Evolutionary conservation across 345 rosid genomes (phyloP).

Genomic region (Citrus glauca): DNA sequence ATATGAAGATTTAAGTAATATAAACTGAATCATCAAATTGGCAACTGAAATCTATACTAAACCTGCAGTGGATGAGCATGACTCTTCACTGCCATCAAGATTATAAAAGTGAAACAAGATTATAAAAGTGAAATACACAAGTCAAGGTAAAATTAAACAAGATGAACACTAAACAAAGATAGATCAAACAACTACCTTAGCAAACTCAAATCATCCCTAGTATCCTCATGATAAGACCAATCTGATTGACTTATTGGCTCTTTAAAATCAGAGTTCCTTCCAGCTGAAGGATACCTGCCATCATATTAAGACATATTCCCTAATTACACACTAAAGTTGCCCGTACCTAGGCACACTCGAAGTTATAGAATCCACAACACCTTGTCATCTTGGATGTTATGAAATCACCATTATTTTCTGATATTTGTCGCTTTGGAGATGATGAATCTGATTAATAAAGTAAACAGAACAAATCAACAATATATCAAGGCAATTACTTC

Average conservation of each 20-base stretch:
- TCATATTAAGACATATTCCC: slow-evolving; percentile 9
- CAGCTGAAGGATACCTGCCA: slow-evolving; percentile 25
- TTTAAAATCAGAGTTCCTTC: slow-evolving; percentile 15
- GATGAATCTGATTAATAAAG: slow-evolving; percentile 34
- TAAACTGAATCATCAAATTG: slow-evolving; percentile 1
- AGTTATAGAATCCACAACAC: slow-evolving; percentile 23
- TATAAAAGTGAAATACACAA: slow-evolving; percentile 16
- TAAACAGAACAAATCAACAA: slow-evolving; percentile 11
- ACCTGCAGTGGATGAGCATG: slow-evolving; percentile 91
- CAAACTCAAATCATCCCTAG: slow-evolving; percentile 45
- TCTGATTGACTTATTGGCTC: slow-evolving; percentile 29
- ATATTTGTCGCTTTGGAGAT: slow-evolving; percentile 27
- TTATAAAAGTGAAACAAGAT: slow-evolving; percentile 13
- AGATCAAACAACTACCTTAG: slow-evolving; percentile 43
- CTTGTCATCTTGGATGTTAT: slow-evolving; percentile 27
- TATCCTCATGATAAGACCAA: slow-evolving; percentile 43
- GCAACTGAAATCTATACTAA: slow-evolving; percentile 11
- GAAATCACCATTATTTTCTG: slow-evolving; percentile 29
- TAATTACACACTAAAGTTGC: slow-evolving; percentile 3
- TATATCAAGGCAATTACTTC: slow-evolving; percentile 1
- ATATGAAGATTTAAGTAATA: background rate
- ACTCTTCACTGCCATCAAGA: slow-evolving; percentile 69
- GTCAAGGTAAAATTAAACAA: background rate
- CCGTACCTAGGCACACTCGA: slow-evolving; percentile 30
- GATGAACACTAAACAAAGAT: slow-evolving; percentile 19